Conservation (phyloP, 306 rosid genomes). For the Cucumis melo region DNA sequence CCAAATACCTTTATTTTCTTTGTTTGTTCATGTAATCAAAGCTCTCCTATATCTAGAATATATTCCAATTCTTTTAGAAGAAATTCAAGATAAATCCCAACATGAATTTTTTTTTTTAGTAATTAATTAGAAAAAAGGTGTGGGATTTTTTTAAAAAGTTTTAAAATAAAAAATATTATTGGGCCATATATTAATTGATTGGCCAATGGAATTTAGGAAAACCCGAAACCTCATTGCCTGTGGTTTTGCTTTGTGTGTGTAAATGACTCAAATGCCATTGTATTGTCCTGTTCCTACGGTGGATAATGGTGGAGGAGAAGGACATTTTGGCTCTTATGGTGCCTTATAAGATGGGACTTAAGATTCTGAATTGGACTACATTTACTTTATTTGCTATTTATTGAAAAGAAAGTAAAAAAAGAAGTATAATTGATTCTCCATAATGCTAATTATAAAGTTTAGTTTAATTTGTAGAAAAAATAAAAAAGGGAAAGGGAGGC, state of each 20-base stretch:
- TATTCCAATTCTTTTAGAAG: too few relatives aligned
- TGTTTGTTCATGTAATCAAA: too few relatives aligned
- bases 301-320: background rate
- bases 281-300: background rate
- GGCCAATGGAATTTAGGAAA: background rate
- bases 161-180: too few relatives aligned
- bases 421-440: background rate
- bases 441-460: background rate
- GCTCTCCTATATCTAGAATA: too few relatives aligned
- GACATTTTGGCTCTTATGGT: background rate
- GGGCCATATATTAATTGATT: background rate
- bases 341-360: background rate
- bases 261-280: background rate
- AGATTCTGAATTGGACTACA: background rate
- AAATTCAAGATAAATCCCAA: too few relatives aligned
- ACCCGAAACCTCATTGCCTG: background rate
- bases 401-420: background rate
- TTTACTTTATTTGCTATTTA: background rate
- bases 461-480: background rate
- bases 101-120: too few relatives aligned
- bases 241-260: background rate
- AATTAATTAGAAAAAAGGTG: too few relatives aligned
- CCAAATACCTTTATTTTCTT: too few relatives aligned
- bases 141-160: too few relatives aligned
- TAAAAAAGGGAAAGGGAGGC: background rate